Base-by-base conservation (phyloP, 73 alveolate species). In the Paramecium primaurelia region DNA sequence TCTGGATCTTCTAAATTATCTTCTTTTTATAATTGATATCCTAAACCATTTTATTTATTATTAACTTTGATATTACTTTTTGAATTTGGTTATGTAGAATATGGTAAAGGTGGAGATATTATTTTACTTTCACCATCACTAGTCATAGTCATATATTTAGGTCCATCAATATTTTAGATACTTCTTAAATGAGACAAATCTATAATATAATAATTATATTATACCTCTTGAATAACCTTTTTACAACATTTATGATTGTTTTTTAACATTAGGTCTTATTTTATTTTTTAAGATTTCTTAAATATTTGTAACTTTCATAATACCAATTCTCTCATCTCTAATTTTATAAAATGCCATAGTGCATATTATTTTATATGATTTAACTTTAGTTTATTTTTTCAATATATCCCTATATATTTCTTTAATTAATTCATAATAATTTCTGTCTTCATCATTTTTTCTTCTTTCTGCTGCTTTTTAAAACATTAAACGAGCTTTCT, bases 401-500 rank as follows among this genome's bases (percentile, higher is more conserved):
- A 75, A 75, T 36, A 75, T 38, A 38, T 75, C 60, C 6, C 60
- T 42, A 38, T 75, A 75, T 36, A 75, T 75, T 75, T 75, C 88
- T 5, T 38, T 36, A n/a, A 75, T 75, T n/a, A 75, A 42, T 36
- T 75, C 88, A 75, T 75, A 75, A 20, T 30, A 75, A 38, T 10
- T 75, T 42, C 47, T 75, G 8, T 75, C 88, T 42, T 75, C 88
- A 75, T 75, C 88, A 37, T 75, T 42, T 6, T 38, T 38, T 38
- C 60, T 36, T 14, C 60, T 75, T 75, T 75, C 60, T 36, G 88
- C 88, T 38, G 88, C 88, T 37, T 75, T 75, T 36, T 36, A 36
- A 75, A 75, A 75, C 88, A 75, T 75, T 6, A 75, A 38, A 16
- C 88, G 38, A 25, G 88, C 88, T 75, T 75, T 75, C 30, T 75